These are phyloP conservation scores for Colletotrichum tropicale DNA, from an alignment of 2,329 filamentous ascomycete species.

Conservation along the genomic window DNA sequence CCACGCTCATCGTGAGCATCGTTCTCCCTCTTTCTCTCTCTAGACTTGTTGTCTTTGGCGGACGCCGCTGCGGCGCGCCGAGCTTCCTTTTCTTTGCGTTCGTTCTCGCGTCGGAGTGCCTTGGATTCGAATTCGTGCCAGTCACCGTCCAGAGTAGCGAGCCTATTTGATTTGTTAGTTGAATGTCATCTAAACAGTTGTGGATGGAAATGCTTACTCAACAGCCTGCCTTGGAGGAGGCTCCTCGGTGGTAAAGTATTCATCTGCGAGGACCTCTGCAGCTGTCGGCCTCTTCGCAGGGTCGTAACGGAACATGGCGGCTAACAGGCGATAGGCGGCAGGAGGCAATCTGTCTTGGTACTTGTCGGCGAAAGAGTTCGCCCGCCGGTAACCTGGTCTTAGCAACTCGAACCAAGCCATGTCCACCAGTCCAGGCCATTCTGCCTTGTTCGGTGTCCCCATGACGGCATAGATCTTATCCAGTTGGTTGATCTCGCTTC, in stretches of 20 bases:
- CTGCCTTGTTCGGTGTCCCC: slow-evolving; percentile 81
- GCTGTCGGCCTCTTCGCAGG: slow-evolving; percentile 83
- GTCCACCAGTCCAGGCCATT: slow-evolving; percentile 90
- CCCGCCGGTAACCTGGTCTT: slow-evolving; percentile 74
- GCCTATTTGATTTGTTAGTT: slow-evolving; percentile 51
- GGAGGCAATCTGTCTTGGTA: slow-evolving; percentile 80
- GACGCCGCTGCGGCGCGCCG: slow-evolving; percentile 35
- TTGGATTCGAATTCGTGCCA: slow-evolving; percentile 99
- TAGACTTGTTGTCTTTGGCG: slow-evolving; percentile 38
- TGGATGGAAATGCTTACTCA: slow-evolving; percentile 65
- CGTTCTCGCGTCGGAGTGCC: slow-evolving; percentile 87
- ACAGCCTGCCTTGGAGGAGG: slow-evolving; percentile 77
- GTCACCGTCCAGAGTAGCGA: slow-evolving; percentile 84
- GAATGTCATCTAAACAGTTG: neutral
- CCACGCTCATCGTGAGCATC: slow-evolving; percentile 34
- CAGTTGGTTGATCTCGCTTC: slow-evolving; percentile 92
- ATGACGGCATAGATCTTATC: slow-evolving; percentile 96
- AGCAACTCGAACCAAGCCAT: slow-evolving; percentile 98
- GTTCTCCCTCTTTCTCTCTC: slow-evolving; percentile 44
- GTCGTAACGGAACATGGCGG: slow-evolving; percentile 88
- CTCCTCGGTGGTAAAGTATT: slow-evolving; percentile 86
- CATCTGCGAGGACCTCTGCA: slow-evolving; percentile 81
- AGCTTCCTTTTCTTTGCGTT: slow-evolving; percentile 64
- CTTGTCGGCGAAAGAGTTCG: slow-evolving; percentile 79
- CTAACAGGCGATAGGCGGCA: slow-evolving; percentile 82